Evolutionary conservation across 2,329 filamentous ascomycete genomes (phyloP).

Genomic region (Pyrenophora graminea): DNA sequence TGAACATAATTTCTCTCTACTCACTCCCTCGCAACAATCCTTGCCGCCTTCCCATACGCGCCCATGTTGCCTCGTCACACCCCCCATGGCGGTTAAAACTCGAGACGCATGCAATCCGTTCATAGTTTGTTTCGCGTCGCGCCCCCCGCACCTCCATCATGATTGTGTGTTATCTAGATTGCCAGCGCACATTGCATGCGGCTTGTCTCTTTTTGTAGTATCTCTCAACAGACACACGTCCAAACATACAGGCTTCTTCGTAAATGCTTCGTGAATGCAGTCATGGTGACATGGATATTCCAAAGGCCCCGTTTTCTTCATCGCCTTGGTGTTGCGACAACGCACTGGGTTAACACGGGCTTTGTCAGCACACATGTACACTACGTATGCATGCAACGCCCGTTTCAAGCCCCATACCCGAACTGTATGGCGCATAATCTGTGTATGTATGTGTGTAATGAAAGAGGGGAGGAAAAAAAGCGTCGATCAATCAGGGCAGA

Average conservation of each 20-base stretch:
- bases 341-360: too few species aligned
- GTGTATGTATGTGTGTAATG: too few species aligned
- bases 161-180: background rate
- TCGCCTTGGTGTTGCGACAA: slow-evolving; percentile 7
- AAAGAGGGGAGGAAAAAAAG: too few species aligned
- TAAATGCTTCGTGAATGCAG: background rate
- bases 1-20: slow-evolving; percentile 37
- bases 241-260: background rate
- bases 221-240: background rate
- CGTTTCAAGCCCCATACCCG: slow-evolving; percentile 9
- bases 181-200: background rate
- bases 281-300: slow-evolving; percentile 1
- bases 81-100: background rate
- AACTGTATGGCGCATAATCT: background rate
- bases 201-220: background rate
- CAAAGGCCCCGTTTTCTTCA: background rate
- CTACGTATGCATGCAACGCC: slow-evolving; percentile 12
- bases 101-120: background rate
- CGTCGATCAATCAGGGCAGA: too few species aligned
- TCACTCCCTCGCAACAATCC: background rate
- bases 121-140: background rate
- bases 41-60: too few species aligned
- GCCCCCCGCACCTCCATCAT: background rate
- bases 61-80: background rate
- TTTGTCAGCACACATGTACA: background rate